Percentiles rank a stretch among this genome's conserved stretches.
These are phyloP conservation scores for Pelagomonas calceolata DNA, from an alignment of 108 stramenopile species.

Conservation along the genomic window DNA sequence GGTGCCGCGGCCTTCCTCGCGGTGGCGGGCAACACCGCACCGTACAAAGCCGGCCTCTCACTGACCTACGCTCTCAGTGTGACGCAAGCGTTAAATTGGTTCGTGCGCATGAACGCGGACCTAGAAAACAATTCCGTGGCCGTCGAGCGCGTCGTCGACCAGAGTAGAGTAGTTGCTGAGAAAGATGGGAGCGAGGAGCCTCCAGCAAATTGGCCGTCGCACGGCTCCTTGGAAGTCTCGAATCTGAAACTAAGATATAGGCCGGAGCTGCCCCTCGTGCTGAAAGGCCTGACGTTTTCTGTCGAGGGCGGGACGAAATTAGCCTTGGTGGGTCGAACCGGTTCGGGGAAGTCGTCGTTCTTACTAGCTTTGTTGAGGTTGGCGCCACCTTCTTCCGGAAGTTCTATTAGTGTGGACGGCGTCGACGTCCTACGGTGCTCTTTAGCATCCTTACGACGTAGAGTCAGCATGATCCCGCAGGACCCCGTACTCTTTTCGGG, in stretches of 20 bases:
- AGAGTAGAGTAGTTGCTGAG: slow-evolving; percentile 19
- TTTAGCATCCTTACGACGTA: slow-evolving; percentile 55
- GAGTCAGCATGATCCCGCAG: slow-evolving; percentile 87
- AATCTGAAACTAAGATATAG: slow-evolving; percentile 63
- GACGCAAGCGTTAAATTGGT: slow-evolving; percentile 84
- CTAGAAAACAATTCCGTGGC: slow-evolving; percentile 81
- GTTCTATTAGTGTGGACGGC: slow-evolving; percentile 73
- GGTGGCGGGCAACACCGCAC: slow-evolving; percentile 35
- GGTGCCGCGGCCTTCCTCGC: slow-evolving; percentile 51
- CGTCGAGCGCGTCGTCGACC: slow-evolving; percentile 70
- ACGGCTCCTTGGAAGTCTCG: slow-evolving; percentile 59
- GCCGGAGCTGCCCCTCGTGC: slow-evolving; percentile 62
- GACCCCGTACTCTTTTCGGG: slow-evolving; percentile 87
- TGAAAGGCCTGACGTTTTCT: slow-evolving; percentile 64
- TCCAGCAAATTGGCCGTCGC: slow-evolving; percentile 46
- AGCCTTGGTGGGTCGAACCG: slow-evolving; percentile 65
- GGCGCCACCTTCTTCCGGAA: slow-evolving; percentile 49
- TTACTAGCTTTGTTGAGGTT: slow-evolving; percentile 67
- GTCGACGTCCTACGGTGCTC: slow-evolving; percentile 61
- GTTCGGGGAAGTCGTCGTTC: slow-evolving; percentile 79
- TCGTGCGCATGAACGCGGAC: slow-evolving; percentile 78
- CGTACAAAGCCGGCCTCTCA: slow-evolving; percentile 66
- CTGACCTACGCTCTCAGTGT: slow-evolving; percentile 74
- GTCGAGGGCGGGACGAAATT: slow-evolving; percentile 61
- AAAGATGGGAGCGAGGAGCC: neutral